phyloP scores from a whole-genome alignment of 2,329 filamentous ascomycete species.

The Fusarium drepaniforme region DNA sequence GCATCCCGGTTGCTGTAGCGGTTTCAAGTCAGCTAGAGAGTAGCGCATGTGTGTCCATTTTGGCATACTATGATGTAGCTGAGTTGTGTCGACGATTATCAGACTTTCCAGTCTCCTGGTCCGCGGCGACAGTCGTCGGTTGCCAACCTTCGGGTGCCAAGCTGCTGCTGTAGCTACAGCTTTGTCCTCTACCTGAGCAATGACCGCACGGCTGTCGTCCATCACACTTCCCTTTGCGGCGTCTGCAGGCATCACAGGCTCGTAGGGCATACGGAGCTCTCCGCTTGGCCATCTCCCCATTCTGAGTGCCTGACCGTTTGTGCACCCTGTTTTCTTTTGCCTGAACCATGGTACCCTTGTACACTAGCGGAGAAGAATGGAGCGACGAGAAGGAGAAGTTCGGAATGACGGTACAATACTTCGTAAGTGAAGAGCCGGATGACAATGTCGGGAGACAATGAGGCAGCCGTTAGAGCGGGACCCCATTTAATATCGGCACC shows the following conservation, averaged over 20 bases:
- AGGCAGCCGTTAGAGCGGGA: not conserved
- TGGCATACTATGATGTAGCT: not conserved
- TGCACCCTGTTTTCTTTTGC: not conserved
- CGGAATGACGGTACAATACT: not conserved
- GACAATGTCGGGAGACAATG: not conserved
- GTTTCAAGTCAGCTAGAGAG: not conserved
- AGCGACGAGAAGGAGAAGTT: not conserved
- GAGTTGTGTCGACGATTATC: not conserved
- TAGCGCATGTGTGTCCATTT: not conserved
- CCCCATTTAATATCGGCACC: not conserved
- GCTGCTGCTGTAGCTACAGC: constrained; percentile 25
- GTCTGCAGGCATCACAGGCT: constrained; percentile 41
- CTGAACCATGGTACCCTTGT: not conserved
- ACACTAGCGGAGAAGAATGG: not conserved
- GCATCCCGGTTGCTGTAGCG: constrained; percentile 11
- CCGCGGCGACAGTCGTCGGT: not conserved
- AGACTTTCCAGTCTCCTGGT: not conserved
- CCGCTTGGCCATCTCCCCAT: not conserved
- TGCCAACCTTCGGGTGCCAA: not conserved
- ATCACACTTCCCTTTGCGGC: constrained; percentile 41
- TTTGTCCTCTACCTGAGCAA: constrained; percentile 22
- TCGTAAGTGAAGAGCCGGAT: not conserved
- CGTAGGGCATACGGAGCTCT: constrained; percentile 36
- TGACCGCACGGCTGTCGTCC: constrained; percentile 37
- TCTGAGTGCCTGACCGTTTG: not conserved